Base-by-base conservation (phyloP, 305 asterid genomes). In the Fraxinus baroniana region DNA sequence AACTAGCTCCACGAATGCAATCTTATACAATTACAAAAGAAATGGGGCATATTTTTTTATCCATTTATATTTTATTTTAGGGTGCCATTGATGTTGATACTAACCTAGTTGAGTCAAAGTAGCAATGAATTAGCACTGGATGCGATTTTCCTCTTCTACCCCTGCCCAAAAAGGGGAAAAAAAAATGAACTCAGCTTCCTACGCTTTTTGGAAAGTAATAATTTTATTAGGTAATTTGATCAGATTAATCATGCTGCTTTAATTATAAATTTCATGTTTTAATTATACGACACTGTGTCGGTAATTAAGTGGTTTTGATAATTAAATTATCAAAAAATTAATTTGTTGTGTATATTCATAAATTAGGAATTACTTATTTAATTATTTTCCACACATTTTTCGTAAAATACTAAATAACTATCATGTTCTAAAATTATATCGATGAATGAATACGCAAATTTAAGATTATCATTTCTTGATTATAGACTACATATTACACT, bases 91-190 rank as follows among this genome's bases (percentile, higher is more conserved):
- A 66, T 66, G 35, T 26, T 66, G 73, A 66, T 12, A 24, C 17
- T 82, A 80, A 17, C 82, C 82, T 55, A 74, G 52, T 78, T 72
- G 78, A 75, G 89, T 87, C 88, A 87, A 86, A 88, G 62, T 76
- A 74, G n/a, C 33, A 46, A 86, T 84, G 83, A 82, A 88, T 77
- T 82, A 77, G 33, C 24, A 39, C 20, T 78, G 35, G 39, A 35
- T 20, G 13, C 78, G 15, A 57, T 36, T 71, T 49, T 18, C 78
- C 81, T 78, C 4, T 74, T 22, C 5, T 62, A 20, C 17, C 33
- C 74, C 74, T 3, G 9, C 37, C 73, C 6, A 24, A 24, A 64
- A 18, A 6, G 3, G 22, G 26, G 2, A 3, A 7, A 64, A 9
- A 64, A 24, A 64, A 9, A 2, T 22, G 33, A 66, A 10, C 5